These are phyloP conservation scores for Candida nitratophila DNA, from an alignment of 805 yeast genomes.

Conservation along the genomic window DNA sequence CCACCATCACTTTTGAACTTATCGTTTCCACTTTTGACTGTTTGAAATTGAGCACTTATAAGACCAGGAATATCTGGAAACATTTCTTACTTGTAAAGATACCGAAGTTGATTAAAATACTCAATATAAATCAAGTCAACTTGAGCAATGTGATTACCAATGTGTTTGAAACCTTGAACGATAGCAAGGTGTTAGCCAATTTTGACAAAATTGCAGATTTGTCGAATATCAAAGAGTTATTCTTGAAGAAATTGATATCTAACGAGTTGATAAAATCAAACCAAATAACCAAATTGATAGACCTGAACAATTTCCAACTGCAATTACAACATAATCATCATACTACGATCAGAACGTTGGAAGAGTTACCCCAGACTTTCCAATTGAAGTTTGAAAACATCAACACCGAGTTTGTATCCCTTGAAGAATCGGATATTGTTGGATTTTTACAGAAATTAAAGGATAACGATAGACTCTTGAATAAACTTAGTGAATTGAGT, in stretches of 20 bases:
- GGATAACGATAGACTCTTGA: conserved; percentile 34
- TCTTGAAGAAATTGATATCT: conserved; percentile 13
- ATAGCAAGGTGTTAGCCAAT: no score
- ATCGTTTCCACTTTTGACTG: conserved; percentile 21
- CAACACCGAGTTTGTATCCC: conserved; percentile 40
- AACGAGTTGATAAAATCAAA: conserved; percentile 16
- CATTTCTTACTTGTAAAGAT: conserved; percentile 20
- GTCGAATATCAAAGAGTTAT: conserved; percentile 11
- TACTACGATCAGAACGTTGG: no score
- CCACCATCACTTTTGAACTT: conserved; percentile 23
- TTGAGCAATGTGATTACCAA: conserved; percentile 15
- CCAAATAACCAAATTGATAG: no score
- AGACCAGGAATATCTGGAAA: conserved; percentile 18
- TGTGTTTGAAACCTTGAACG: conserved; percentile 17
- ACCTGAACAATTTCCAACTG: no score
- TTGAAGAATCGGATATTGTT: conserved; percentile 47
- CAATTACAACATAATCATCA: no score
- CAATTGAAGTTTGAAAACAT: conserved; percentile 24
- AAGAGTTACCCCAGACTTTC: conserved; percentile 6
- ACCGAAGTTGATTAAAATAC: conserved; percentile 16
- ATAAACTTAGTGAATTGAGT: conserved; percentile 28
- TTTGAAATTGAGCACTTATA: conserved; percentile 12
- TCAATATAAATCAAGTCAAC: conserved; percentile 24
- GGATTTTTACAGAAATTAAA: conserved; percentile 42
- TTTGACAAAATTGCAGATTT: no score